These are phyloP conservation scores for Geotrichum fermentans DNA, from an alignment of 1,139 yeast genomes.

Conservation along the genomic window DNA sequence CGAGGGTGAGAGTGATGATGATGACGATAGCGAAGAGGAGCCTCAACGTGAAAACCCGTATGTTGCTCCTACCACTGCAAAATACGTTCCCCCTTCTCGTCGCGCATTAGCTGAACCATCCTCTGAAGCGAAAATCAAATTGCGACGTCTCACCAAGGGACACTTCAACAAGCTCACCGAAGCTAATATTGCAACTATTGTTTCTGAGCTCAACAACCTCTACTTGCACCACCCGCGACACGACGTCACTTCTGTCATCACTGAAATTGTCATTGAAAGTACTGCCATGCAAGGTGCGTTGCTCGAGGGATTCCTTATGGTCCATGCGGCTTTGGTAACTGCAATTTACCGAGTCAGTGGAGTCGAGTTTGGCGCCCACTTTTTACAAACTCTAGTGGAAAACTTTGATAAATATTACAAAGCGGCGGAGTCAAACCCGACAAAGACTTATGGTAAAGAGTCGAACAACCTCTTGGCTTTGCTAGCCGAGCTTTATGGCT, in stretches of 20 bases:
- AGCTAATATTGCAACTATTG: conserved; percentile 67
- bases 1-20: conserved; percentile 42
- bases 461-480: conserved; percentile 68
- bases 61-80: conserved; percentile 60
- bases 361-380: conserved; percentile 83
- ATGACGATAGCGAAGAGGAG: conserved; percentile 43
- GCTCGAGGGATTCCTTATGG: conserved; percentile 70
- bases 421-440: conserved; percentile 26
- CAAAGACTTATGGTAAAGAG: conserved; percentile 45
- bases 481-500: conserved; percentile 69
- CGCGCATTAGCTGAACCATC: conserved; percentile 44
- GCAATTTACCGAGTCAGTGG: conserved; percentile 76
- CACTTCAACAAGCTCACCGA: conserved; percentile 83
- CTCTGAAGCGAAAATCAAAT: conserved; percentile 47
- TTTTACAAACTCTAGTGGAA: conserved; percentile 75
- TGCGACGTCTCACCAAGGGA: conserved; percentile 67
- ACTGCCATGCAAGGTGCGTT: conserved; percentile 60
- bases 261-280: conserved; percentile 59
- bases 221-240: conserved; percentile 71
- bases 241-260: conserved; percentile 62
- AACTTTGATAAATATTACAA: conserved; percentile 42
- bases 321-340: conserved; percentile 73
- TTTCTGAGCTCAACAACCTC: conserved; percentile 59
- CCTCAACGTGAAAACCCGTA: conserved; percentile 70
- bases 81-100: conserved; percentile 82